A percentile compares a stretch with the other conserved stretches of the same genome.
These are phyloP conservation scores for Scutellaria galericulata DNA, from an alignment of 257 asterid genomes.

Conservation along the genomic window DNA sequence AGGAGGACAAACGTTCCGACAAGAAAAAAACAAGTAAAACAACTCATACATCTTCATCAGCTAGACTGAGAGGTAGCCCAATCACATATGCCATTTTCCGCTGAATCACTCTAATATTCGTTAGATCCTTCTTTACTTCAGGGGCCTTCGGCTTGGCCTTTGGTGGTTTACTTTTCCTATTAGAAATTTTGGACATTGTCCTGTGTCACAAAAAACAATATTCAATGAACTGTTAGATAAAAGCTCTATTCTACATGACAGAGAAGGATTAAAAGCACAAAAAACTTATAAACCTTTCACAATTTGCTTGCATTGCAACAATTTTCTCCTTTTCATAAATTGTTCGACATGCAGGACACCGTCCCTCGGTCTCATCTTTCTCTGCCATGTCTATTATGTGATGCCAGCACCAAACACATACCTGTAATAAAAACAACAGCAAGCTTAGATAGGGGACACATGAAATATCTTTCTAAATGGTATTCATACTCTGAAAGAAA, in stretches of 20 bases:
- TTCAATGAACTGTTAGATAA: constrained; percentile 31
- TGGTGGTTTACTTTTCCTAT: constrained; percentile 69
- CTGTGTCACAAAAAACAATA: constrained; percentile 40
- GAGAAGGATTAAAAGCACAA: constrained; percentile 24
- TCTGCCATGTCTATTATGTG: constrained; percentile 96
- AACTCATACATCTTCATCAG: constrained; percentile 81
- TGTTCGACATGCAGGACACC: constrained; percentile 92
- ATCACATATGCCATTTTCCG: constrained; percentile 92
- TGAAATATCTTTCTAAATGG: constrained; percentile 20
- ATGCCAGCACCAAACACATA: constrained; percentile 99
- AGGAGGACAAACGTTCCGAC: neutral
- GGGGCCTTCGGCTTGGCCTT: constrained; percentile 76
- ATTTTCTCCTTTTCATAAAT: constrained; percentile 89
- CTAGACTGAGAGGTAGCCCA: constrained; percentile 89
- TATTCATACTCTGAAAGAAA: constrained; percentile 17
- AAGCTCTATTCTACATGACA: constrained; percentile 21
- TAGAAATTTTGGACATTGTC: constrained; percentile 56
- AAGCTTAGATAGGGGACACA: constrained; percentile 20
- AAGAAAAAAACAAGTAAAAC: constrained; percentile 27
- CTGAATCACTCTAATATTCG: constrained; percentile 91
- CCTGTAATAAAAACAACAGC: constrained; percentile 47
- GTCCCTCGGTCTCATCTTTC: constrained; percentile 84
- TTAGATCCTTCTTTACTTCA: constrained; percentile 85
- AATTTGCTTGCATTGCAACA: constrained; percentile 75
- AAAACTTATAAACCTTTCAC: constrained; percentile 61